Base-by-base conservation (phyloP, 352 stramenopile genomes). In the Phytophthora litchii region DNA sequence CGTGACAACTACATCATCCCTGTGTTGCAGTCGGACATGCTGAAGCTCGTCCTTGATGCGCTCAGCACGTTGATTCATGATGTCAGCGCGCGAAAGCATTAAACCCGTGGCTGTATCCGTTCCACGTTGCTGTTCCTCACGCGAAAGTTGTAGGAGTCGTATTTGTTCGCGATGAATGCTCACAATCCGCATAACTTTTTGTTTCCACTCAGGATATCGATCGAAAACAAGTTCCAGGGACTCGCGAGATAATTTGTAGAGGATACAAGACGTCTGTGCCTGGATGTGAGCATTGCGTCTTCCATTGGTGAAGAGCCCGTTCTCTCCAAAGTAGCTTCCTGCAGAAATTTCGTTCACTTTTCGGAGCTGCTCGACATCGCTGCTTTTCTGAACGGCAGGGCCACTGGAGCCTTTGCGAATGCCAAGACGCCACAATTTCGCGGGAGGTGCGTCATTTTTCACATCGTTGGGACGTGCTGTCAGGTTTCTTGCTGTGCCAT, bases 271-370 rank as follows among this genome's bases (percentile, higher is more conserved):
- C 0, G 79, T 83, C 12, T 69, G 70, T 0, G 80, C 75, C 14
- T 74, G 66, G 0, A 89, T 70, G 35, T 72, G 79, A 8, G 79
- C 68, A 9, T 62, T 89, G 9, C 83, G 80, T 4, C 69, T 60
- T 8, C 69, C 72, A 27, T 87, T 81, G 9, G 73, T 72, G 25
- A 91, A 91, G 0, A 92, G 49, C 0, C 56, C 80, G 12, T 86
- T 85, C 25, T 92, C 83, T 1, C 79, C 83, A 42, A 91, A 91
- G 69, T 90, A 90, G 40, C 60, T 74, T 0, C 80, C 80, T 1
- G 74, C 67, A 0, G 46, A 57, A 16, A 92, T 75, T 17, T 87
- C 72, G 29, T 83, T 88, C 17, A 91, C 42, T 21, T 67, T 67
- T 0, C 47, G 75, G 20, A 88, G 53, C 21, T 68, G 44, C 4